Conservation (phyloP, 2,329 filamentous ascomycete genomes). For the Aspergillus sojae region DNA sequence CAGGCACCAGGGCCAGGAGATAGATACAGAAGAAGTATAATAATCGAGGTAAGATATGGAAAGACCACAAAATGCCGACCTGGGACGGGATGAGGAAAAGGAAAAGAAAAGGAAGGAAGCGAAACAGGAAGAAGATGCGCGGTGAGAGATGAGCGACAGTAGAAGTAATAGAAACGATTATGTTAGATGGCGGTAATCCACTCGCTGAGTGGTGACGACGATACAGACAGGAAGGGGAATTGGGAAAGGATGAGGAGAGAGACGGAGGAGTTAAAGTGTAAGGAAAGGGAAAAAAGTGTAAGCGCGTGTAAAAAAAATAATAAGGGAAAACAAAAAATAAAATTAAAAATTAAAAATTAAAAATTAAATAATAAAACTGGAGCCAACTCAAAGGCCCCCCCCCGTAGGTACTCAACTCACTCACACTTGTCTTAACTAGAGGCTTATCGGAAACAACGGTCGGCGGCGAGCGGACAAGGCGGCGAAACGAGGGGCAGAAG, state of each 20-base stretch:
- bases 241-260: constrained; percentile 11
- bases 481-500: constrained; percentile 25
- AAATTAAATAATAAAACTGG: neutral
- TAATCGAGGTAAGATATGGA: constrained; percentile 8
- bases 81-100: neutral
- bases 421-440: constrained; percentile 9
- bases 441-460: constrained; percentile 39
- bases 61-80: neutral
- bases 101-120: constrained; percentile 2
- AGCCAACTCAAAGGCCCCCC: neutral
- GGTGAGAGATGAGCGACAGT: constrained; percentile 9
- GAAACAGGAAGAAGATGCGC: constrained; percentile 13
- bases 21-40: constrained; percentile 16
- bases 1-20: constrained; percentile 21
- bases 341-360: neutral
- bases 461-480: constrained; percentile 20
- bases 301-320: constrained; percentile 15
- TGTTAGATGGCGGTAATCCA: constrained; percentile 17
- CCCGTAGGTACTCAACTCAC: neutral
- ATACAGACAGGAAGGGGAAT: constrained; percentile 14
- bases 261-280: constrained; percentile 7
- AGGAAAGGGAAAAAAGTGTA: constrained; percentile 7
- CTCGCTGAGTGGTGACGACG: constrained; percentile 19
- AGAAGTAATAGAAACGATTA: constrained; percentile 16
- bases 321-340: neutral